Percentiles rank a stretch among this genome's conserved stretches.
Conservation (phyloP, 768 basidiomycete species). For the Leucocoprinus sp. region DNA sequence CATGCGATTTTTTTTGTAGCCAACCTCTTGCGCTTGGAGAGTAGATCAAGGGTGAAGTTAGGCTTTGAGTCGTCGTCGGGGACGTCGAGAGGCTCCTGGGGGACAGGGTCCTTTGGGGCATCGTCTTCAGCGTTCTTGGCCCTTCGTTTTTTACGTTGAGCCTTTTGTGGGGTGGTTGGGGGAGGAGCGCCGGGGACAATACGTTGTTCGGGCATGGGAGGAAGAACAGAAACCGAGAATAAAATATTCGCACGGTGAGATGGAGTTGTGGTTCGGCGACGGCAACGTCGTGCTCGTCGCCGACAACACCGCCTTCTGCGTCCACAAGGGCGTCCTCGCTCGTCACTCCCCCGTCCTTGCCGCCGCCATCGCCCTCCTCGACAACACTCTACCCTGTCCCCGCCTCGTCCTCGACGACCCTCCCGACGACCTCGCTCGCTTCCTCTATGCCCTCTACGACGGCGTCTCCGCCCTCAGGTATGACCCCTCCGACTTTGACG, state of each 20-base stretch:
- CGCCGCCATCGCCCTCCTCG: constrained; percentile 28
- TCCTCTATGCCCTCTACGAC: constrained; percentile 63
- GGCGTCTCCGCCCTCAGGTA: constrained; percentile 46
- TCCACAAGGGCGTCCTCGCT: constrained; percentile 57
- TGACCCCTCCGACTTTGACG: constrained; percentile 41
- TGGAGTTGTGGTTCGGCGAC: too few relatives aligned
- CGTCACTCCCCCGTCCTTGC: constrained; percentile 52
- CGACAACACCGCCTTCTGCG: constrained; percentile 51
- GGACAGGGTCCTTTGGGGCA: constrained; percentile 37
- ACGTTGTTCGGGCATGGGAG: constrained; percentile 39
- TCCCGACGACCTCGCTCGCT: constrained; percentile 46
- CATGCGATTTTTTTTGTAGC: constrained; percentile 81
- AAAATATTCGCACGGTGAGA: too few relatives aligned
- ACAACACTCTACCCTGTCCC: constrained; percentile 26
- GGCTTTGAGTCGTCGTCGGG: constrained; percentile 46
- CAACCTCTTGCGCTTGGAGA: constrained; percentile 70
- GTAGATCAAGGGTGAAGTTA: constrained; percentile 70
- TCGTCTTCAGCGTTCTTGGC: constrained; percentile 39
- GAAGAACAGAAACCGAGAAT: background rate
- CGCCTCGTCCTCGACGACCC: constrained; percentile 48
- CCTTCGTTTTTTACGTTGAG: constrained; percentile 65
- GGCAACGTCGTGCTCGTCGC: constrained; percentile 62
- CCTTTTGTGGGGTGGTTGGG: constrained; percentile 48
- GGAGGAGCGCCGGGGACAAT: constrained; percentile 75
- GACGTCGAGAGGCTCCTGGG: constrained; percentile 37